These are phyloP conservation scores for Zangia roseola DNA, from an alignment of 768 basidiomycete genomes.

Conservation along the genomic window DNA sequence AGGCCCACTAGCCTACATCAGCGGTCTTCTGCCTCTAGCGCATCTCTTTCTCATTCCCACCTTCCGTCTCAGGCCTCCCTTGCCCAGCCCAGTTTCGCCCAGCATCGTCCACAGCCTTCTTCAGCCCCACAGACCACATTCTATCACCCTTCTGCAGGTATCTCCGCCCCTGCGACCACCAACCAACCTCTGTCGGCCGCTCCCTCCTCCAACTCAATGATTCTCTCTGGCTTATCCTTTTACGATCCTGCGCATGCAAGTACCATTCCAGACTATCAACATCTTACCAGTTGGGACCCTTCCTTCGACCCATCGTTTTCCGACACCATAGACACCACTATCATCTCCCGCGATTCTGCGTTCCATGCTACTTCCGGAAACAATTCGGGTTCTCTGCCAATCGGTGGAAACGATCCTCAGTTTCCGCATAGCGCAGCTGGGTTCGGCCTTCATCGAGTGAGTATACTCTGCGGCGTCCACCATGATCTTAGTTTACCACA, in stretches of 20 bases:
- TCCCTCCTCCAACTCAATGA: constrained; percentile 41
- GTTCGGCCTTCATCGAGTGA: not conserved
- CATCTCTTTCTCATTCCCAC: not conserved
- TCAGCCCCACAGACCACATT: not conserved
- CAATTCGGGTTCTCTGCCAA: not conserved
- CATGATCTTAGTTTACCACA: not conserved
- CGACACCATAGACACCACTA: not conserved
- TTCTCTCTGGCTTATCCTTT: constrained; percentile 52
- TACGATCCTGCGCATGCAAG: constrained; percentile 47
- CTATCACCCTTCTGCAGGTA: not conserved
- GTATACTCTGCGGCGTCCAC: not conserved
- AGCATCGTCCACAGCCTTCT: not conserved
- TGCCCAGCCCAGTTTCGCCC: constrained; percentile 1
- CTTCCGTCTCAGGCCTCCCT: not conserved
- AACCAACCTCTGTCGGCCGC: constrained; percentile 1
- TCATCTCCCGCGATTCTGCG: not conserved
- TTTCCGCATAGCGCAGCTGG: not conserved
- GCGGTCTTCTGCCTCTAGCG: not conserved
- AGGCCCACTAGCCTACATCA: constrained; percentile 2
- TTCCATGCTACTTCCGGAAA: not conserved
- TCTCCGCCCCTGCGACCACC: not conserved
- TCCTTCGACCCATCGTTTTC: constrained; percentile 17
- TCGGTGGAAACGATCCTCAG: not conserved
- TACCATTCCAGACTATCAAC: constrained; percentile 40
- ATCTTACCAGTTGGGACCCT: constrained; percentile 34